Evolutionary conservation across 2,329 filamentous ascomycete genomes (phyloP).

Genomic region (Coniosporium uncinatum): DNA sequence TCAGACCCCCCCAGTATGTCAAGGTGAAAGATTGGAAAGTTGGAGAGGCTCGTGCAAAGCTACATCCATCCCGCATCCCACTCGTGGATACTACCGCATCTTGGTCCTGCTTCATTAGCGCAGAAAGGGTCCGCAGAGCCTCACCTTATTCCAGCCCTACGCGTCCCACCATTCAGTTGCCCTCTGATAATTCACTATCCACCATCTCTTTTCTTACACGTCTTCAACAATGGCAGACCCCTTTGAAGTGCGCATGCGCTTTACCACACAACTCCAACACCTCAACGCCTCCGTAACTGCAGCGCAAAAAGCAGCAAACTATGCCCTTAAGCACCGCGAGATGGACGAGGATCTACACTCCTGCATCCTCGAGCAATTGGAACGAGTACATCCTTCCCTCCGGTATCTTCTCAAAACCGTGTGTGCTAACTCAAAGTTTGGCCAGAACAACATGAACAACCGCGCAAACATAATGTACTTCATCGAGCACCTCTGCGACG

Average conservation of each 20-base stretch:
- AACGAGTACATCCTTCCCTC: conserved; percentile 58
- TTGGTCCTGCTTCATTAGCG: not conserved
- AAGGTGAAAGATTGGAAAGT: no score
- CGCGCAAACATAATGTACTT: conserved; percentile 99
- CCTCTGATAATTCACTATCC: not conserved
- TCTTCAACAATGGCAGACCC: conserved; percentile 63
- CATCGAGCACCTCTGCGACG: conserved; percentile 89
- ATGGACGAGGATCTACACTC: conserved; percentile 97
- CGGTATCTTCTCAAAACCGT: not conserved
- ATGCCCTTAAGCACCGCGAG: conserved; percentile 89
- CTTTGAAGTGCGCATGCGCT: conserved; percentile 97
- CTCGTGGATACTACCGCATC: no score
- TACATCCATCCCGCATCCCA: no score
- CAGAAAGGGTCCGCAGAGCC: not conserved
- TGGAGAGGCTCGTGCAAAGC: no score
- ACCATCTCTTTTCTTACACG: not conserved
- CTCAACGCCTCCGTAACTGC: conserved; percentile 88
- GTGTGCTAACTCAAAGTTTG: conserved; percentile 1
- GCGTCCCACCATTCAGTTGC: not conserved
- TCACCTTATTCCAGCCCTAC: not conserved
- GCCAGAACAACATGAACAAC: conserved; percentile 89
- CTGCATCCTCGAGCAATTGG: conserved; percentile 94
- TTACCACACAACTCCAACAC: conserved; percentile 84
- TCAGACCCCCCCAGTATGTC: no score
- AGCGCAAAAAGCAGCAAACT: conserved; percentile 88